Evolutionary conservation across 306 rosid genomes (phyloP).

Genomic region (Quercus wislizeni): DNA sequence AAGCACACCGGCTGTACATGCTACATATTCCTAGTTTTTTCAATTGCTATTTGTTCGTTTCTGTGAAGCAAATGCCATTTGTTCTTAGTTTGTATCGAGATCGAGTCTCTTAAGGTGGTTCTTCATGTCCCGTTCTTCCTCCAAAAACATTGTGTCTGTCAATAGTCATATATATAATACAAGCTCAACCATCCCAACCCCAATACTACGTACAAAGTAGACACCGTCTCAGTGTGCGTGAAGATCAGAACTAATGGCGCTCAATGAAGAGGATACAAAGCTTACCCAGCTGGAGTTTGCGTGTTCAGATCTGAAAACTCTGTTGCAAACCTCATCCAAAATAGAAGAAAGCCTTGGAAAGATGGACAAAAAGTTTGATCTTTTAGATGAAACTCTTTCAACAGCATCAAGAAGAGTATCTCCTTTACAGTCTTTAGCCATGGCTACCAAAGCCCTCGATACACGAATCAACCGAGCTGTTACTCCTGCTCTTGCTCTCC

Average conservation of each 20-base stretch:
- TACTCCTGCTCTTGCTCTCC: conserved; percentile 67
- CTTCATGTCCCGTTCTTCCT: conserved; percentile 36
- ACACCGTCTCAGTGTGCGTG: background rate
- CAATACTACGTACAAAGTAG: background rate
- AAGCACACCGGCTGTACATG: conserved; percentile 35
- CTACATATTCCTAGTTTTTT: conserved; percentile 14
- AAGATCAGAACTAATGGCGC: conserved; percentile 30
- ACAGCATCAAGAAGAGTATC: conserved; percentile 50
- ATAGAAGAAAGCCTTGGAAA: conserved; percentile 39
- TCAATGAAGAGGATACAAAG: conserved; percentile 28
- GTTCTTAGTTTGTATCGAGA: conserved; percentile 62
- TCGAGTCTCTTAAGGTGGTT: background rate
- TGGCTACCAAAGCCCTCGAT: conserved; percentile 82
- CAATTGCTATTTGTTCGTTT: conserved; percentile 34
- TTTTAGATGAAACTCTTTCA: conserved; percentile 45
- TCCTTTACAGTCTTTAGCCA: conserved; percentile 70
- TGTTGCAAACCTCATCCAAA: conserved; percentile 40
- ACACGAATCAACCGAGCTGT: conserved; percentile 65
- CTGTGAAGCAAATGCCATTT: conserved; percentile 46
- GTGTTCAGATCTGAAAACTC: conserved; percentile 47
- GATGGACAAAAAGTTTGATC: conserved; percentile 49
- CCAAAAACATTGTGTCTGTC: conserved; percentile 9
- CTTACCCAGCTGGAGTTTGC: conserved; percentile 46
- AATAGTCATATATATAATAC: too few species aligned
- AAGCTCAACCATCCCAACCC: background rate